phyloP scores from a whole-genome alignment of 2,329 filamentous ascomycete species.

The Colletotrichum abscissum region DNA sequence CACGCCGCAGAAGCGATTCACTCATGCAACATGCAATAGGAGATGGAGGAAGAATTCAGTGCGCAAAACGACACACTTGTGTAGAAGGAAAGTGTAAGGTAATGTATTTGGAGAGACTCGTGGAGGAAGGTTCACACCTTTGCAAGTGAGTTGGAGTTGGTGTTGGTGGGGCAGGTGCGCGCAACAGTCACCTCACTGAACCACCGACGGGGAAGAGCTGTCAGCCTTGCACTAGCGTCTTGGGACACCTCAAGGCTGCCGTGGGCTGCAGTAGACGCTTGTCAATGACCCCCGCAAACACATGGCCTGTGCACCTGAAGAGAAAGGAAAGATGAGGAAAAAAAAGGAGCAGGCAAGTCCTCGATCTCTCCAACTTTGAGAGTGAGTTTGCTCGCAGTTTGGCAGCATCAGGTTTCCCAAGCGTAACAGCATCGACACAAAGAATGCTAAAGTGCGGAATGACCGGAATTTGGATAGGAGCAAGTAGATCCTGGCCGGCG shows the following conservation, averaged over 20 bases:
- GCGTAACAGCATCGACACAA: background rate
- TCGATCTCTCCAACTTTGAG: background rate
- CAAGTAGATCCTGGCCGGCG: background rate
- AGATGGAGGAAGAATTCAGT: background rate
- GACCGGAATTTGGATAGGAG: background rate
- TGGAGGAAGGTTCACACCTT: slow-evolving; percentile 18
- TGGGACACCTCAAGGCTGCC: slow-evolving; percentile 18
- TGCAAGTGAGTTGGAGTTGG: slow-evolving; percentile 23
- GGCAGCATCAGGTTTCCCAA: background rate
- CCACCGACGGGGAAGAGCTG: slow-evolving; percentile 22
- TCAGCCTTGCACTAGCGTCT: slow-evolving; percentile 31
- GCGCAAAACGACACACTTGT: background rate
- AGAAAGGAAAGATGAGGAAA: background rate
- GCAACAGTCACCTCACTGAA: slow-evolving; percentile 9
- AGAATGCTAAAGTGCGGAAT: background rate
- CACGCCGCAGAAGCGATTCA: background rate
- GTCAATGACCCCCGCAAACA: slow-evolving; percentile 23
- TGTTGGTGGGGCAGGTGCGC: slow-evolving; percentile 27
- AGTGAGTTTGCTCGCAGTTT: background rate
- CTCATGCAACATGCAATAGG: background rate
- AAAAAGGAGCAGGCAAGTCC: background rate
- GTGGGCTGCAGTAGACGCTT: background rate
- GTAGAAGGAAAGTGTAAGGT: background rate
- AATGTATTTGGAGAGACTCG: background rate
- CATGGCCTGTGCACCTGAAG: slow-evolving; percentile 16